Percentiles rank a stretch among this genome's conserved stretches.
Evolutionary conservation across 1,284 basidiomycete genomes (phyloP).

Genomic region (Sutorius eximius): DNA sequence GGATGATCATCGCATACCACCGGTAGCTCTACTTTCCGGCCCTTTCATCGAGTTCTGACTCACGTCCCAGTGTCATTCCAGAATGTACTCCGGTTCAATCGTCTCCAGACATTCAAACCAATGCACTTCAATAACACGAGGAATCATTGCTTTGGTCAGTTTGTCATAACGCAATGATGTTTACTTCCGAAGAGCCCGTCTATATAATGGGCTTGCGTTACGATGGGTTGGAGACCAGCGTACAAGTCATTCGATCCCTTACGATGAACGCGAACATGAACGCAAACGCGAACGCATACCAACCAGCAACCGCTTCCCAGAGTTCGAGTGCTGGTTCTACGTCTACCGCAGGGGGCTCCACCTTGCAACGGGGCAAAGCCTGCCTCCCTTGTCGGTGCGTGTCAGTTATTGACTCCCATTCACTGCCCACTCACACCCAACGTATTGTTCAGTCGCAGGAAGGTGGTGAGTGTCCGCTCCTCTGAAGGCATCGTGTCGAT

Average conservation of each 20-base stretch:
- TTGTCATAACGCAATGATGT: neutral
- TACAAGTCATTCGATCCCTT: neutral
- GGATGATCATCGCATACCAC: too few relatives aligned
- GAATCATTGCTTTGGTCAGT: constrained; percentile 1
- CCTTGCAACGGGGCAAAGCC: constrained; percentile 34
- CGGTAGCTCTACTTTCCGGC: neutral
- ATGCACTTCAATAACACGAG: neutral
- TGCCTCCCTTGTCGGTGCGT: constrained; percentile 33
- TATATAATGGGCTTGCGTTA: constrained; percentile 15
- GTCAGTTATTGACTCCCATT: neutral
- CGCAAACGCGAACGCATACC: neutral
- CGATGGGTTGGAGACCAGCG: neutral
- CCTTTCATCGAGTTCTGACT: neutral
- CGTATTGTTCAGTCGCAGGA: constrained; percentile 34
- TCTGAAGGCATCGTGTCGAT: too few relatives aligned
- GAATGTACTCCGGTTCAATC: neutral
- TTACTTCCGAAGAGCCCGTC: neutral
- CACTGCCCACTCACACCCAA: neutral
- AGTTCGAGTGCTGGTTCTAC: neutral
- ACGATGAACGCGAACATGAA: neutral
- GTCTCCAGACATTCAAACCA: neutral
- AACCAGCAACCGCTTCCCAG: constrained; percentile 2
- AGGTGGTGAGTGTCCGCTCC: constrained; percentile 33
- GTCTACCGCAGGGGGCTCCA: neutral
- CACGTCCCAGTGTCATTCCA: neutral